Evolutionary conservation across 192 early-diverging fungal species (phyloP).

Genomic region (Coemansia sp.): DNA sequence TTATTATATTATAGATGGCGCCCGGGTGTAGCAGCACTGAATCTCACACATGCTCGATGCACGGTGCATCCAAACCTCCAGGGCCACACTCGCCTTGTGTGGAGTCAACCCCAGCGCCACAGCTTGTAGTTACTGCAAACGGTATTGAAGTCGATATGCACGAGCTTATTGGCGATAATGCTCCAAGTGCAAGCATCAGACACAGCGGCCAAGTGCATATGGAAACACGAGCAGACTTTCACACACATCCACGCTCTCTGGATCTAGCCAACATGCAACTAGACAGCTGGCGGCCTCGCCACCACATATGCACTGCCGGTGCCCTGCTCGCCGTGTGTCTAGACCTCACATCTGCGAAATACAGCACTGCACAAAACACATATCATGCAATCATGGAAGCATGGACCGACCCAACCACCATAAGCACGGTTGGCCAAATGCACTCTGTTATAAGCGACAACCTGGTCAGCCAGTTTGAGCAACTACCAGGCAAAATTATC

Average conservation of each 20-base stretch:
- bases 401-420: slow-evolving; percentile 81
- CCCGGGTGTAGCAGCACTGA: background rate
- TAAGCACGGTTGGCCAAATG: slow-evolving; percentile 8
- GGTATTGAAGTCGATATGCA: slow-evolving; percentile 1
- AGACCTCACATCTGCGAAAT: slow-evolving; percentile 89
- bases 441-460: slow-evolving; percentile 70
- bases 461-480: slow-evolving; percentile 89
- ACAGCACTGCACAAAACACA: slow-evolving; percentile 77
- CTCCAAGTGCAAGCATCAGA: background rate
- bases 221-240: slow-evolving; percentile 42
- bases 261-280: slow-evolving; percentile 40
- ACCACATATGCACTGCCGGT: slow-evolving; percentile 77
- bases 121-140: background rate
- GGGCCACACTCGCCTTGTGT: background rate
- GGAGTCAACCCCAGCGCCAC: background rate
- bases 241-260: slow-evolving; percentile 50
- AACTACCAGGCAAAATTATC: slow-evolving; percentile 76
- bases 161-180: slow-evolving; percentile 1
- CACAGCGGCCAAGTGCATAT: slow-evolving; percentile 21
- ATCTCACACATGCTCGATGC: background rate
- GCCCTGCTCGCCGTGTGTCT: slow-evolving; percentile 87
- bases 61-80: background rate
- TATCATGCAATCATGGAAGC: slow-evolving; percentile 86
- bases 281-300: slow-evolving; percentile 63
- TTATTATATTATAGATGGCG: background rate